Percentiles rank a stretch among this genome's conserved stretches.
phyloP scores from a whole-genome alignment of 352 stramenopile species.

The Globisporangium cederbergense region DNA sequence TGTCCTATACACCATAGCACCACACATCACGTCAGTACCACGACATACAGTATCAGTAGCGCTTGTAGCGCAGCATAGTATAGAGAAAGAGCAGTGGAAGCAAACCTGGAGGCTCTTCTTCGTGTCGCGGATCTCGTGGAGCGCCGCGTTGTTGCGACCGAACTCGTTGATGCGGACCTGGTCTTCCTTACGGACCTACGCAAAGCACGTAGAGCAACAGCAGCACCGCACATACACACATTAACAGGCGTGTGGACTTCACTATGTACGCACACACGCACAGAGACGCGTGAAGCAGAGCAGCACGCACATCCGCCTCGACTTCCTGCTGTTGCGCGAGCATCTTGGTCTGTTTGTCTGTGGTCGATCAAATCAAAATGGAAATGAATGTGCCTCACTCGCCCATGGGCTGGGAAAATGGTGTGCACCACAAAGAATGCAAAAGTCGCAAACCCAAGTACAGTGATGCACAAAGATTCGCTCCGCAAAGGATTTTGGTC shows the following conservation, averaged over 20 bases:
- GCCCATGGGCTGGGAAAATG: no score
- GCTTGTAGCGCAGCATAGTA: no score
- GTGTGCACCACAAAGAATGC: no score
- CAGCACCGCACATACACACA: not conserved
- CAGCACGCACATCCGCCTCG: slow-evolving; percentile 64
- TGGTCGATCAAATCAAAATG: not conserved
- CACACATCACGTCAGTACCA: not conserved
- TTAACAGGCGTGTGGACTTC: not conserved
- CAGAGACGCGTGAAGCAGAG: not conserved
- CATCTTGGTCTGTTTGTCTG: slow-evolving; percentile 32
- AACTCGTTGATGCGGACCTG: slow-evolving; percentile 98
- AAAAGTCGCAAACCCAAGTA: no score
- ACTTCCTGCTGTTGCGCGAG: slow-evolving; percentile 80
- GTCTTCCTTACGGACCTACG: slow-evolving; percentile 93
- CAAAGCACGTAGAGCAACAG: not conserved
- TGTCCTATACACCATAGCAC: slow-evolving; percentile 71
- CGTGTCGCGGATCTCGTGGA: slow-evolving; percentile 92
- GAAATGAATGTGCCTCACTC: no score
- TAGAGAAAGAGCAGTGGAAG: no score
- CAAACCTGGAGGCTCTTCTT: slow-evolving; percentile 87
- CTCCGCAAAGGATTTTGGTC: no score
- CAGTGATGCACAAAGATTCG: no score
- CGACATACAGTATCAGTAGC: not conserved
- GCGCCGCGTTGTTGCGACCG: slow-evolving; percentile 92
- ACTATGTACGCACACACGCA: not conserved